Evolutionary conservation across 768 basidiomycete species (phyloP).

Genomic region (Mycena epipterygia): DNA sequence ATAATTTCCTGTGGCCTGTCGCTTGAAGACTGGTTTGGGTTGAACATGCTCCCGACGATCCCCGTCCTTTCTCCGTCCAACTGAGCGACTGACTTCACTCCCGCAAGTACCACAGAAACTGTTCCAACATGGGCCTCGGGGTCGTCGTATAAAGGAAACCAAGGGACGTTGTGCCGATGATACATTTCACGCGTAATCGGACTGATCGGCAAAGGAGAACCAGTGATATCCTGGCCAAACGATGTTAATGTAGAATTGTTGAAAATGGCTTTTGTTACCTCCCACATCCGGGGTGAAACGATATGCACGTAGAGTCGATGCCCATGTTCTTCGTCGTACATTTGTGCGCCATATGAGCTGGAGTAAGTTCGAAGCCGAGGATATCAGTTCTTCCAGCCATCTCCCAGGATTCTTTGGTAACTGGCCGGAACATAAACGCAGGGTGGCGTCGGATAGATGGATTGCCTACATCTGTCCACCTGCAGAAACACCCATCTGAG

Average conservation of each 20-base stretch:
- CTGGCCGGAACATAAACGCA: background rate
- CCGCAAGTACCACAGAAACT: background rate
- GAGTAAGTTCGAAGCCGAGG: no score
- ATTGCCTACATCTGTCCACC: background rate
- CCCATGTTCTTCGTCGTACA: slow-evolving; percentile 2
- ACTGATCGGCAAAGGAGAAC: background rate
- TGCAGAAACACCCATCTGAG: background rate
- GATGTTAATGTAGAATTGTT: background rate
- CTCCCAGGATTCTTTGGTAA: background rate
- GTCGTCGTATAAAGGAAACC: background rate
- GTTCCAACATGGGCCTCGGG: background rate
- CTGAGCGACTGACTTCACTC: background rate
- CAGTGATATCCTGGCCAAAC: background rate
- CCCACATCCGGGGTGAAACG: background rate
- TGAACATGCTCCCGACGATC: background rate
- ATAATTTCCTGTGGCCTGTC: background rate
- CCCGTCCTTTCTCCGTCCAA: slow-evolving; percentile 2
- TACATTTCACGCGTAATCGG: background rate
- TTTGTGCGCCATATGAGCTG: background rate
- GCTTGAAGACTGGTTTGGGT: no score
- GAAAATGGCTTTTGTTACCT: background rate
- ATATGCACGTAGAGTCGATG: slow-evolving; percentile 5
- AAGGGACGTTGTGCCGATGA: background rate
- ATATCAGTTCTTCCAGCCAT: background rate
- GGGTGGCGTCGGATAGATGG: no score